Conservation (phyloP, 1,284 basidiomycete species). For the Anthracocystis panici-leucophaei region DNA sequence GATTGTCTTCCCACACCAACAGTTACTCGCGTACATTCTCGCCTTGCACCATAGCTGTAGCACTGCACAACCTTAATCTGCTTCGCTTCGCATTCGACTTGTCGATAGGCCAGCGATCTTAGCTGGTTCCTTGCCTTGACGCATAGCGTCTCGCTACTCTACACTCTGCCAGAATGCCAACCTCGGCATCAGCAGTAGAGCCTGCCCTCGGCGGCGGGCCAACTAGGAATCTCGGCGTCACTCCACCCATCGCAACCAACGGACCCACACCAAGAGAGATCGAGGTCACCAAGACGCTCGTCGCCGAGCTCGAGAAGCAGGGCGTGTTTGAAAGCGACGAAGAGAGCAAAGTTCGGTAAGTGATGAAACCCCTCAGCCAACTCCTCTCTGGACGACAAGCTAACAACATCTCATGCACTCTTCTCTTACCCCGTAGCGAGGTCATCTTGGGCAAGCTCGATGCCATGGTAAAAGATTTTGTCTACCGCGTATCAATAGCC, state of each 20-base stretch:
- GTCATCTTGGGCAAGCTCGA: constrained; percentile 90
- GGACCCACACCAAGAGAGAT: constrained; percentile 66
- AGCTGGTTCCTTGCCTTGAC: not conserved
- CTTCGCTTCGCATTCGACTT: not conserved
- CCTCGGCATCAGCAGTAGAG: constrained; percentile 48
- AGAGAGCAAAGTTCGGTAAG: constrained; percentile 88
- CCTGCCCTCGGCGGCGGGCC: constrained; percentile 52
- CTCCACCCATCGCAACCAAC: constrained; percentile 83
- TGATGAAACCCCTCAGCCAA: constrained; percentile 16
- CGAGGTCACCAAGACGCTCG: constrained; percentile 81
- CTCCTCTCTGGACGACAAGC: not conserved
- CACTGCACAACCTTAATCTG: not conserved
- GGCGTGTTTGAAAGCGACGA: constrained; percentile 91
- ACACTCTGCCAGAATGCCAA: constrained; percentile 27
- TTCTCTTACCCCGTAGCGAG: constrained; percentile 76
- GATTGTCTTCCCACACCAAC: not conserved
- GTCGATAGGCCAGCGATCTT: not conserved
- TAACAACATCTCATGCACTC: not conserved
- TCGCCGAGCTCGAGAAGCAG: constrained; percentile 87
- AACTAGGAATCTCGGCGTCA: constrained; percentile 72
- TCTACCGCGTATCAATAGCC: constrained; percentile 82
- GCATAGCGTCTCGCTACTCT: constrained; percentile 13
- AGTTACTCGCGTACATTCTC: not conserved
- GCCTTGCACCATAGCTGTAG: not conserved
- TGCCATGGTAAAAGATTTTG: constrained; percentile 92